Base-by-base conservation (phyloP, 306 rosid genomes). In the Corylus americana region DNA sequence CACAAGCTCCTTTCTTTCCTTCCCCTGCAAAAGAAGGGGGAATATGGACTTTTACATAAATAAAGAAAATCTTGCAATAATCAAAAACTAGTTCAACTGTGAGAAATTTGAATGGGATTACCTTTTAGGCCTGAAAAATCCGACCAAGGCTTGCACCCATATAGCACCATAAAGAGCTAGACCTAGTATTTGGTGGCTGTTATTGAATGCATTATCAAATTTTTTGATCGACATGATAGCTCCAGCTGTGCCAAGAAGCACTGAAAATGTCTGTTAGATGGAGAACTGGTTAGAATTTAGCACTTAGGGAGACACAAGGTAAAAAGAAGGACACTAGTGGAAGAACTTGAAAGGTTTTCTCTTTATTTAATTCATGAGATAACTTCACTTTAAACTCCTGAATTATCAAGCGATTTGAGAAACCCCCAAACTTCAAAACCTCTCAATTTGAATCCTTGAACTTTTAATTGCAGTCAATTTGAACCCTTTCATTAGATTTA, bases 41-140 rank as follows among this genome's bases (percentile, higher is more conserved):
- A 17, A 55, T 5, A 42, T 76, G 18, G 11, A 76, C 3, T 37
- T 39, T 39, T 39, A 39, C 44, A 44, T 29, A 39, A 59, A 1
- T 69, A 17, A 44, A 22, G 25, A 22, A 22, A 22, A 22, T 22
- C 25, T 22, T 22, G 25, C 25, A 22, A 22, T 22, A 22, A 22
- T 22, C 10, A 64, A 64, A 48, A 48, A 8, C 51, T 49, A 49
- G 53, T 10, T 49, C 4, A 49, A 25, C 8, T 59, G 0, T 25
- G 37, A 59, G 1, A 1, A 49, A 70, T 39, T 68, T 18, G 49
- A 10, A 80, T 42, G 64, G 37, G 70, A 63, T 70, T 69, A 89
- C 98, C 97, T 92, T 42, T 81, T 94, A 82, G 99, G 99, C 86
- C 99, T 91, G 92, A 93, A 85, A 75, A 91, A 84, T 25, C 99